phyloP scores from a whole-genome alignment of 129 eudicot genomes.

The Sambucus nigra region DNA sequence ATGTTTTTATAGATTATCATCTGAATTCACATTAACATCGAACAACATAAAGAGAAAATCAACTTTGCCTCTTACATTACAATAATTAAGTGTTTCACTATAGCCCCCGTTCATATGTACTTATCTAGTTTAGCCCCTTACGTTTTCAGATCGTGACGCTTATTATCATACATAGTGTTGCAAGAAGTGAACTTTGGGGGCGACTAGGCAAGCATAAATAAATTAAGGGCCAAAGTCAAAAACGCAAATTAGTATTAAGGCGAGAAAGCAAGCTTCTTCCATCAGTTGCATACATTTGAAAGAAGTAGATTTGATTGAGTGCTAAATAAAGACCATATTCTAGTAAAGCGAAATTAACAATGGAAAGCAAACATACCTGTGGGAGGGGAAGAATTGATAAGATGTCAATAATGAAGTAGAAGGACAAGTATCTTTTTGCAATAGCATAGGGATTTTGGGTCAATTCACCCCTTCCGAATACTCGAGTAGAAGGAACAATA shows the following conservation, averaged over 20 bases:
- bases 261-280: not conserved
- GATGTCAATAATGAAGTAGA: conserved; percentile 61
- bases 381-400: conserved; percentile 78
- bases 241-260: not conserved
- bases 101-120: no score
- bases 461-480: conserved; percentile 72
- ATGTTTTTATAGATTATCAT: not conserved
- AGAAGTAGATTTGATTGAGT: not conserved
- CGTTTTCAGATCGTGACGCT: no score
- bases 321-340: not conserved
- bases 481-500: conserved; percentile 64
- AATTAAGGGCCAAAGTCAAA: not conserved
- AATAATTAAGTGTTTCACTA: no score
- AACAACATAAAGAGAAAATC: not conserved
- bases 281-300: not conserved
- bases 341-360: not conserved
- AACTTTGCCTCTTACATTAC: no score
- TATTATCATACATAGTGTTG: no score
- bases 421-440: conserved; percentile 48
- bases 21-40: not conserved
- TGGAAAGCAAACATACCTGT: conserved; percentile 42
- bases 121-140: no score
- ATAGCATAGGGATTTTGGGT: conserved; percentile 51
- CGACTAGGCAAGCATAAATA: no score
- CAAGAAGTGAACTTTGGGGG: no score